Conservation (phyloP, 345 rosid species). For the Erucastrum elatum region DNA sequence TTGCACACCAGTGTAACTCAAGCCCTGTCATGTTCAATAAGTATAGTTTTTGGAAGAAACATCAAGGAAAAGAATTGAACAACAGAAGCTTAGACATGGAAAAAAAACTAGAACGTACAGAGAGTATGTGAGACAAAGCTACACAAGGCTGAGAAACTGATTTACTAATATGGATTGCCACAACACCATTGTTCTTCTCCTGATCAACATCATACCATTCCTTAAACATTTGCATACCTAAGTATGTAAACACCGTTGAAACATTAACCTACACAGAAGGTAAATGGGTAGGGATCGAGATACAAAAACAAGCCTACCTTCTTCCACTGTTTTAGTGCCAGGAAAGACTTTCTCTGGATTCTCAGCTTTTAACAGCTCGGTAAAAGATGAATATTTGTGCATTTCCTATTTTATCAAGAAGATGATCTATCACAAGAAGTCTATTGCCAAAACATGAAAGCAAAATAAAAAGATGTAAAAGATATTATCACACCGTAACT, state of each 20-base stretch:
- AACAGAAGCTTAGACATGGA: neutral
- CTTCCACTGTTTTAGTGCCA: conserved; percentile 55
- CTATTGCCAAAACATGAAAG: conserved; percentile 8
- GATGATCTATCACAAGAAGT: neutral
- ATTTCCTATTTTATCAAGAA: conserved; percentile 44
- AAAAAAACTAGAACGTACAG: conserved; percentile 28
- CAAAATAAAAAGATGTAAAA: neutral
- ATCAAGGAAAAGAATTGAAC: neutral
- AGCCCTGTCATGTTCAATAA: conserved; percentile 42
- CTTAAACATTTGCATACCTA: conserved; percentile 25
- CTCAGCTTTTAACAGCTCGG: conserved; percentile 62
- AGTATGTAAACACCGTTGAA: neutral
- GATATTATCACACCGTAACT: conserved; percentile 54
- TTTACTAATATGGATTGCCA: conserved; percentile 32
- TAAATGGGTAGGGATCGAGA: neutral
- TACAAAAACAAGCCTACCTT: conserved; percentile 44
- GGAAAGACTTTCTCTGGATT: conserved; percentile 63
- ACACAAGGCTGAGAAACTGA: conserved; percentile 33
- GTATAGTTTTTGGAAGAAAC: conserved; percentile 7
- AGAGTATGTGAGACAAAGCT: conserved; percentile 34
- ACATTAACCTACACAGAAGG: neutral
- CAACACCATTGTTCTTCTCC: conserved; percentile 33
- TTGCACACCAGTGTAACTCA: conserved; percentile 59
- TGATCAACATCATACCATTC: conserved; percentile 17
- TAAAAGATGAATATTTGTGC: conserved; percentile 49